Conservation (phyloP, 176 grass and related monocot genomes). For the Avena insularis region DNA sequence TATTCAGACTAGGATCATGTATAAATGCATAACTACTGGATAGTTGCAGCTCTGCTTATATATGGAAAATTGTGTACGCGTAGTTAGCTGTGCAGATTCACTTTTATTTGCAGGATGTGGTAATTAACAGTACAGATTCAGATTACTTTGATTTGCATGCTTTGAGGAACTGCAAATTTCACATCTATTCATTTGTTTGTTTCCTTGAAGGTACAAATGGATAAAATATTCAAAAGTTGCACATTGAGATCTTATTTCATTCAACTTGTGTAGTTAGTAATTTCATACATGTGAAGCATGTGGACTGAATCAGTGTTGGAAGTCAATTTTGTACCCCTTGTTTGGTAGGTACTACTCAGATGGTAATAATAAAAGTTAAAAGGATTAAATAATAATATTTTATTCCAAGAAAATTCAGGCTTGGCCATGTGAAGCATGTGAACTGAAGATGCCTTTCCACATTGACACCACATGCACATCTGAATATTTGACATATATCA, state of each 20-base stretch:
- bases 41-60: not conserved
- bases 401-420: not conserved
- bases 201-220: conserved; percentile 3
- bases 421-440: conserved; percentile 32
- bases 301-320: conserved; percentile 6
- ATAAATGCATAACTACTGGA: not conserved
- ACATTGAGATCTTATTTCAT: conserved; percentile 14
- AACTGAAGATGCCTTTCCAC: conserved; percentile 3
- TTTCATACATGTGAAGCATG: conserved; percentile 9
- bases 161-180: not conserved
- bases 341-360: conserved; percentile 12
- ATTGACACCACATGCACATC: conserved; percentile 20
- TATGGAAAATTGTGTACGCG: not conserved
- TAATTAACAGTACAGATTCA: not conserved
- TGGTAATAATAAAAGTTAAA: not conserved
- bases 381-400: not conserved
- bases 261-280: not conserved
- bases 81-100: not conserved
- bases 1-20: conserved; percentile 15
- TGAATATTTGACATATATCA: conserved; percentile 4
- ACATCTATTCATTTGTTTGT: not conserved
- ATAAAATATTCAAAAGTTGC: not conserved
- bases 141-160: not conserved
- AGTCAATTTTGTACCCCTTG: conserved; percentile 1
- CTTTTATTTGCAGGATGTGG: not conserved